These are phyloP conservation scores for Aspergillus homomorphus DNA, from an alignment of 495 filamentous ascomycete species.

Conservation along the genomic window DNA sequence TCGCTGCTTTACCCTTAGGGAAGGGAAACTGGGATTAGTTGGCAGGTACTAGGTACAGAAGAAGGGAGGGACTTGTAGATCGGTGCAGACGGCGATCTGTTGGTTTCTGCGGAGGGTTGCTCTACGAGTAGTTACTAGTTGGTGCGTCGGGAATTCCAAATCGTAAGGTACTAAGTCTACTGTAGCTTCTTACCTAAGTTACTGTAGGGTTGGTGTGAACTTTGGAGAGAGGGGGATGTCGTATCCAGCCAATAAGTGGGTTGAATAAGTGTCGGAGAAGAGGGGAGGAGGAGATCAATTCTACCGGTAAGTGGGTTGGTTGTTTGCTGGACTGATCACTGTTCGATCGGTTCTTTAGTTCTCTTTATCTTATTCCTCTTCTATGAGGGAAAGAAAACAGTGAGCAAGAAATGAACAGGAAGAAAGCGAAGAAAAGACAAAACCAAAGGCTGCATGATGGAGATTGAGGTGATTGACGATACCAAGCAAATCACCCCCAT, in stretches of 20 bases:
- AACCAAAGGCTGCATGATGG: no score
- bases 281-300: neutral
- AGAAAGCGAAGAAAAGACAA: neutral
- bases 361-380: neutral
- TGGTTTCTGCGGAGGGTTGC: no score
- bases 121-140: no score
- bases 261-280: neutral
- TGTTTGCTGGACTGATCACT: neutral
- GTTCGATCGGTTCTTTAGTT: neutral
- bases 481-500: constrained; percentile 12
- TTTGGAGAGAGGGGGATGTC: neutral
- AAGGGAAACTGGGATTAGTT: no score
- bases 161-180: neutral
- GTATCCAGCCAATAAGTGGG: neutral
- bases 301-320: neutral
- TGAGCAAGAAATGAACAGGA: neutral
- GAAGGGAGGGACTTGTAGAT: no score
- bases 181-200: neutral
- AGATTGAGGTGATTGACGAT: neutral
- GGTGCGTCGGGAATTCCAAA: neutral
- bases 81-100: no score
- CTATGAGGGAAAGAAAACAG: neutral
- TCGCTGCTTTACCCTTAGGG: no score
- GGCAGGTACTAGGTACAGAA: no score
- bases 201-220: neutral